phyloP scores from a whole-genome alignment of 2,329 filamentous ascomycete species.

The Zymoseptoria tritici region DNA sequence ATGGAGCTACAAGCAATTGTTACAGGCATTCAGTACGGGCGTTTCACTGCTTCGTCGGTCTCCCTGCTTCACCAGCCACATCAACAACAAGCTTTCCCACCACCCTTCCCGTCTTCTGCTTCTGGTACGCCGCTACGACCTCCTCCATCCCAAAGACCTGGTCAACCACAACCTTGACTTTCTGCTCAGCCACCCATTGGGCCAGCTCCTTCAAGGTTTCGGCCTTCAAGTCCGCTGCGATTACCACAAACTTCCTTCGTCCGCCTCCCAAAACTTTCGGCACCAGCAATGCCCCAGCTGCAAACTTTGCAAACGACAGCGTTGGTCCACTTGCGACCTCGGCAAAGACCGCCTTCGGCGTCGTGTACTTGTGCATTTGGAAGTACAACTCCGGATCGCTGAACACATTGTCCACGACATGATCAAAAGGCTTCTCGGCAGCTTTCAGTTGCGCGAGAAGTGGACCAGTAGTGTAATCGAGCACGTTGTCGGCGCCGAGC shows the following conservation, averaged over 20 bases:
- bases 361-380: conserved; percentile 44
- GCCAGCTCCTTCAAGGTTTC: conserved; percentile 45
- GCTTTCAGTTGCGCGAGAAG: conserved; percentile 41
- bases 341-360: conserved; percentile 44
- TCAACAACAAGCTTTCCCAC: conserved; percentile 52
- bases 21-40: too few species aligned
- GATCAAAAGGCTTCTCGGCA: conserved; percentile 41
- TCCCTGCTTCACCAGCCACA: conserved; percentile 7
- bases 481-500: conserved; percentile 56
- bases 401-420: conserved; percentile 54
- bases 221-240: conserved; percentile 32
- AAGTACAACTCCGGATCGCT: conserved; percentile 46
- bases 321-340: conserved; percentile 42
- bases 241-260: conserved; percentile 36
- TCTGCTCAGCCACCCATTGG: conserved; percentile 51
- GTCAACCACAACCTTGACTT: conserved; percentile 51
- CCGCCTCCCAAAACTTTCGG: conserved; percentile 43
- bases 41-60: too few species aligned
- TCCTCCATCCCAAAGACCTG: conserved; percentile 50
- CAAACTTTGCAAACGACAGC: conserved; percentile 28
- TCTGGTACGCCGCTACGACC: conserved; percentile 50
- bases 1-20: too few species aligned
- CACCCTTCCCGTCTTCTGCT: conserved; percentile 48
- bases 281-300: conserved; percentile 4
- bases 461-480: conserved; percentile 52